Base-by-base conservation (phyloP, 208 protist genomes). In the Crithidia thermophila region DNA sequence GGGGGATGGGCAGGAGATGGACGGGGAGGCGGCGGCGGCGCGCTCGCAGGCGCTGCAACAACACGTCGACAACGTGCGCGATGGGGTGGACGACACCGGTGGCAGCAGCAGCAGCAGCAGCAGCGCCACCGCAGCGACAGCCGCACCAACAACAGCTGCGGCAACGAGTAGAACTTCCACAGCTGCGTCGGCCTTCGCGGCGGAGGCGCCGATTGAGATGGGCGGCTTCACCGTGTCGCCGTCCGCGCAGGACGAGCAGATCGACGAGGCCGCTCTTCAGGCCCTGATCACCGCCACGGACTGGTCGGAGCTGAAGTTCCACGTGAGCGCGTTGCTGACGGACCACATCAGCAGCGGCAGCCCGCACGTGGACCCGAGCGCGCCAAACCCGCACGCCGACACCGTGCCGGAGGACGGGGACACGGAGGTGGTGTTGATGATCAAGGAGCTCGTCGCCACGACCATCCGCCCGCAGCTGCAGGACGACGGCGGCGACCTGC, bases 401-500 rank as follows among this genome's bases (percentile, higher is more conserved):
- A 98, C 94, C 7, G 67, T 90, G 13, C 83, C 91, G 14, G 58
- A 81, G 57, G 85, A 88, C 13, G 84, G 79, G 3, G 94, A 98
- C 65, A 80, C 81, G 11, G 94, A 98, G 65, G 75, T 94, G 23
- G 81, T 97, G 68, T 66, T 92, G 42, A 88, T 92, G 69, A 83
- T 98, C 28, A 98, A 98, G 75, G 92, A 98, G 77, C 85, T 97
- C 28, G 75, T 98, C 21, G 75, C 77, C 11, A 91, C 75, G 37
- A 87, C 73, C 18, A 91, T 98, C 21, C 85, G 92, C 33, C 93
- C 94, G 18, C 80, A 94, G 75, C 81, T 98, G 53, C 92, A 98
- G 61, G 80, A 90, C 30, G 94, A 98, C 65, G 94, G 94, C 31
- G 94, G 94, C 31, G 92, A 97, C 64, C 91, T 98, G 65, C 85